phyloP scores from a whole-genome alignment of 352 stramenopile species.

The Phytopythium vexans region DNA sequence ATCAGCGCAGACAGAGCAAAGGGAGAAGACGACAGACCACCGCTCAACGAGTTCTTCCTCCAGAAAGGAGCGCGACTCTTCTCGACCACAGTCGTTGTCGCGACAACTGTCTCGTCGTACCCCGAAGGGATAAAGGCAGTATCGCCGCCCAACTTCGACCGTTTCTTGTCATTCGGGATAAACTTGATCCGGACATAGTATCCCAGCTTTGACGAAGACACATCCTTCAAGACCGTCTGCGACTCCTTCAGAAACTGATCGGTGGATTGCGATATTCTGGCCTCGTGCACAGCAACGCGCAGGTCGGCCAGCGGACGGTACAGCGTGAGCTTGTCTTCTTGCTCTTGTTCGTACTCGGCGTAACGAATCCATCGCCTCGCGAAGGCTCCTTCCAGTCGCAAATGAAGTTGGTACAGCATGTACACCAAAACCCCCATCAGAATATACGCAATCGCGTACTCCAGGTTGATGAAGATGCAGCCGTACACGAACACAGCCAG shows the following conservation, averaged over 20 bases:
- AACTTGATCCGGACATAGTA: conserved; percentile 80
- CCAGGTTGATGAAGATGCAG: conserved; percentile 72
- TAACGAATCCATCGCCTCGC: conserved; percentile 75
- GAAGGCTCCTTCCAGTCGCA: conserved; percentile 63
- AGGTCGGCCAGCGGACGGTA: conserved; percentile 73
- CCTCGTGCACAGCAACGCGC: conserved; percentile 72
- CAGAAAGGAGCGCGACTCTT: conserved; percentile 50
- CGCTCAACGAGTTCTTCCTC: conserved; percentile 29
- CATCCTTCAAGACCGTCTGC: conserved; percentile 57
- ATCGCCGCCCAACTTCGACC: conserved; percentile 31
- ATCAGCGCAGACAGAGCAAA: conserved; percentile 18
- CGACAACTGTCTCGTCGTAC: conserved; percentile 64
- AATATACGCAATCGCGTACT: conserved; percentile 71
- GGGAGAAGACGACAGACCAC: conserved; percentile 5
- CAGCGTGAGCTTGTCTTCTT: conserved; percentile 69
- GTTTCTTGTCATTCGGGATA: conserved; percentile 69
- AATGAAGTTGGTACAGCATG: conserved; percentile 76
- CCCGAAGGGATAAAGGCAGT: conserved; percentile 65
- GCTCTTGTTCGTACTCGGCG: conserved; percentile 67
- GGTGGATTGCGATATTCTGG: conserved; percentile 42
- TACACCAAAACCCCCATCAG: conserved; percentile 60
- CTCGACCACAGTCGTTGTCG: conserved; percentile 68
- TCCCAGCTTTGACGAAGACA: conserved; percentile 53
- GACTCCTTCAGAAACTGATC: conserved; percentile 58
- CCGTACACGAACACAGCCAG: conserved; percentile 55